Evolutionary conservation across 345 rosid genomes (phyloP).

Genomic region (Xanthoceras sorbifolium): DNA sequence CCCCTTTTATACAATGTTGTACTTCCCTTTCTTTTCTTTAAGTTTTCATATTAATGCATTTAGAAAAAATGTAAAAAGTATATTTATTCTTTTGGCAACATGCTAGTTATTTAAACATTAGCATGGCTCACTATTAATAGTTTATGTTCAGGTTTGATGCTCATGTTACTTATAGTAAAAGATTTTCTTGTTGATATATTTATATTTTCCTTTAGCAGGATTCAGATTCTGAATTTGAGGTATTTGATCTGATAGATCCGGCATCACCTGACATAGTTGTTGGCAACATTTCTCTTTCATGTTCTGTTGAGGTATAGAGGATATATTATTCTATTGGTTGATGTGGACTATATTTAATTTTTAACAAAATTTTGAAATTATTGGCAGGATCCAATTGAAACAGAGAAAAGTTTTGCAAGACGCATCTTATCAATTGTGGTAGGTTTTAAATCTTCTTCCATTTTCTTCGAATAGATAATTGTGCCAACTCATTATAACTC

Average conservation of each 20-base stretch:
- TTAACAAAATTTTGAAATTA: conserved; percentile 23
- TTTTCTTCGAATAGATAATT: not conserved
- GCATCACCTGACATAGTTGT: conserved; percentile 54
- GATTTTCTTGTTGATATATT: not conserved
- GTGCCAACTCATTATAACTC: not conserved
- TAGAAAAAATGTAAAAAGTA: not conserved
- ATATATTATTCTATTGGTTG: conserved; percentile 7
- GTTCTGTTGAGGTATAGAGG: conserved; percentile 74
- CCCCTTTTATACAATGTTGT: not conserved
- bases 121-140: not conserved
- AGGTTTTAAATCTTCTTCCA: conserved; percentile 26
- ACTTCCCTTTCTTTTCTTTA: not conserved
- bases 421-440: conserved; percentile 89
- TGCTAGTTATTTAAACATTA: not conserved
- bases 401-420: conserved; percentile 81
- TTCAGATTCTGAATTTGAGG: conserved; percentile 43
- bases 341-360: conserved; percentile 11
- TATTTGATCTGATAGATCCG: conserved; percentile 71
- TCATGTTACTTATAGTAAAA: not conserved
- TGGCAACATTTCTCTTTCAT: conserved; percentile 72
- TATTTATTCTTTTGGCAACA: not conserved
- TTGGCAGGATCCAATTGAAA: conserved; percentile 84
- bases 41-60: not conserved
- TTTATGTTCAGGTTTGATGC: conserved; percentile 4
- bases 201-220: conserved; percentile 48